A percentile compares a stretch with the other conserved stretches of the same genome.
phyloP scores from a whole-genome alignment of 768 basidiomycete genomes.

The Phaeolepiota aurea region DNA sequence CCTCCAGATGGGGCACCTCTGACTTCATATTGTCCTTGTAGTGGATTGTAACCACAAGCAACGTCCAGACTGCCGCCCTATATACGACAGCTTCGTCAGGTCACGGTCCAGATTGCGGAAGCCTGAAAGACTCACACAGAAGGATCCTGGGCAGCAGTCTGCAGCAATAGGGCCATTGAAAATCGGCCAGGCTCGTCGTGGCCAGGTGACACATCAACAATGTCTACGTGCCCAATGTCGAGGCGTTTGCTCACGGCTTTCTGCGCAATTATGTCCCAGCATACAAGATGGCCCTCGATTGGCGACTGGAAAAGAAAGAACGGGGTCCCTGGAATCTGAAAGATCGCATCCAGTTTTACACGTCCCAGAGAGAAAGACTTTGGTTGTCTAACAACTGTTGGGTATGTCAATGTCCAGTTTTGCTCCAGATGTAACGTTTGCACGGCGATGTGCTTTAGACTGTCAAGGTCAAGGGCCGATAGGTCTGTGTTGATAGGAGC shows the following conservation, averaged over 20 bases:
- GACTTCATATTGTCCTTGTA: too few species aligned
- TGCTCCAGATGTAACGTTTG: conserved; percentile 1
- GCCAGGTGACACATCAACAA: conserved; percentile 18
- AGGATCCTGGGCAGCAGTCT: too few species aligned
- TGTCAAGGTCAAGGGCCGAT: neutral
- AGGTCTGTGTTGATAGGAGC: neutral
- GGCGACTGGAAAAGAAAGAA: neutral
- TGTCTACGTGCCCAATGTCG: neutral
- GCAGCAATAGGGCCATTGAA: conserved; percentile 14
- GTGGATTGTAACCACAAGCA: too few species aligned
- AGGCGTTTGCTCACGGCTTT: neutral
- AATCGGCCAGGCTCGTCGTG: conserved; percentile 15
- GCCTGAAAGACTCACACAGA: too few species aligned
- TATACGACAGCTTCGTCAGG: too few species aligned
- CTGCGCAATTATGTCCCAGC: conserved; percentile 2
- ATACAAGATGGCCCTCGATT: neutral
- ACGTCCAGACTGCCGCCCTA: too few species aligned
- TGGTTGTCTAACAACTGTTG: neutral
- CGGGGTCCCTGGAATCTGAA: conserved; percentile 3
- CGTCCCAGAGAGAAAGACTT: neutral
- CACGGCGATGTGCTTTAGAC: neutral
- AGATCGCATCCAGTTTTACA: neutral
- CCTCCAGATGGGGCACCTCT: too few species aligned
- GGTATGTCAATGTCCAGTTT: conserved; percentile 1
- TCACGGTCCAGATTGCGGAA: too few species aligned